These are phyloP conservation scores for Penicillium sp. DNA, from an alignment of 2,329 filamentous ascomycete genomes.

Conservation along the genomic window DNA sequence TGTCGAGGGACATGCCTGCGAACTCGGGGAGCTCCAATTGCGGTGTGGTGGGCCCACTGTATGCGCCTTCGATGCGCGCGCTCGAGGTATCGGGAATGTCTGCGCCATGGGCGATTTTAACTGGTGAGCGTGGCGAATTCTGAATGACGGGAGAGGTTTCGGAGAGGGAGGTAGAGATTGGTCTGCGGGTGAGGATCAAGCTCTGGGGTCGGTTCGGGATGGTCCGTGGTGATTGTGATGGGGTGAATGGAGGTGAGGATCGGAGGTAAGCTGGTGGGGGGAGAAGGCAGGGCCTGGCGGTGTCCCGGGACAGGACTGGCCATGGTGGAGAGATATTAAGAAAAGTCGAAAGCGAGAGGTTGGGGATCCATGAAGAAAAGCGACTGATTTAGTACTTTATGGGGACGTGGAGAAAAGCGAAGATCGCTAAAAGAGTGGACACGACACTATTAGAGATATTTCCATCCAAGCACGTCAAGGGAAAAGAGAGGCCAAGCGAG, in stretches of 20 bases:
- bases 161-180: slow-evolving; percentile 17
- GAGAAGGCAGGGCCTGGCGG: slow-evolving; percentile 39
- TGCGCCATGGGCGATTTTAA: slow-evolving; percentile 33
- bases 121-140: slow-evolving; percentile 35
- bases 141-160: slow-evolving; percentile 30
- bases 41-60: slow-evolving; percentile 23
- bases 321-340: slow-evolving; percentile 22
- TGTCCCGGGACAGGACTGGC: slow-evolving; percentile 28
- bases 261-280: slow-evolving; percentile 46
- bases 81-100: slow-evolving; percentile 31
- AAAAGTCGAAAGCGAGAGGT: background rate
- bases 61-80: slow-evolving; percentile 29
- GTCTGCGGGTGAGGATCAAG: slow-evolving; percentile 29
- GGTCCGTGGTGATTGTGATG: slow-evolving; percentile 26
- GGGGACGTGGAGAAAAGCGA: slow-evolving; percentile 4
- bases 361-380: background rate
- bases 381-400: background rate
- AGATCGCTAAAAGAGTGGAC: slow-evolving; percentile 2
- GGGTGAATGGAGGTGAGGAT: slow-evolving; percentile 36
- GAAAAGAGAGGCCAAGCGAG: background rate
- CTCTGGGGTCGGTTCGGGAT: slow-evolving; percentile 22
- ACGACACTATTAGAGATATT: background rate
- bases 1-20: slow-evolving; percentile 29
- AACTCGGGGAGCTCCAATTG: slow-evolving; percentile 29
- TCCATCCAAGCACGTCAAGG: background rate